Evolutionary conservation across 306 rosid genomes (phyloP).

Genomic region (Mimosa bimucronata): DNA sequence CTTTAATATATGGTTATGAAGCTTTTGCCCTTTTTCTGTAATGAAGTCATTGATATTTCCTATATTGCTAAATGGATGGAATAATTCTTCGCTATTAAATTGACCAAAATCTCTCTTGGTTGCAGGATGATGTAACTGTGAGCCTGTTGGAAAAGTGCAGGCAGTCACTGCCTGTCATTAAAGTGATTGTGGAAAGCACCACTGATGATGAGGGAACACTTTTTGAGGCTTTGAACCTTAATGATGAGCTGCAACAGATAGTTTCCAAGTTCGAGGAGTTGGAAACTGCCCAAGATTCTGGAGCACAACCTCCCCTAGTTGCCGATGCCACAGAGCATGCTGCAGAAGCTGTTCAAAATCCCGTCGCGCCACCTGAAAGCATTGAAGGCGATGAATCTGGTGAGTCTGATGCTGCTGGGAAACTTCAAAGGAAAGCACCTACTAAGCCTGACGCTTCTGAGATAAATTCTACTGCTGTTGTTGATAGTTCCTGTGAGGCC

Average conservation of each 20-base stretch:
- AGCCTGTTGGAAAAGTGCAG: conserved; percentile 78
- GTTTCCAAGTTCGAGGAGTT: conserved; percentile 66
- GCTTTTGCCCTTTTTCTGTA: neutral
- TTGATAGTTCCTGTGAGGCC: conserved; percentile 38
- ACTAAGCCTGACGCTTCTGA: conserved; percentile 32
- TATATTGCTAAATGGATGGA: conserved; percentile 2
- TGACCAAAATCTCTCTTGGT: conserved; percentile 31
- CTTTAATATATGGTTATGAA: neutral
- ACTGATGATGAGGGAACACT: conserved; percentile 72
- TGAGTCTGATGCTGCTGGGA: conserved; percentile 43
- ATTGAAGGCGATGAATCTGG: conserved; percentile 24
- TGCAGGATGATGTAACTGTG: conserved; percentile 74
- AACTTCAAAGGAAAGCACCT: conserved; percentile 36
- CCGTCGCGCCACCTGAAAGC: conserved; percentile 30
- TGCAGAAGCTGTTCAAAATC: conserved; percentile 44
- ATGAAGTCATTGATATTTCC: neutral
- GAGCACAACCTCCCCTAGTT: conserved; percentile 42
- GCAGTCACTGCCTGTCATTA: conserved; percentile 62
- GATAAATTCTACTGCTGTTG: conserved; percentile 41
- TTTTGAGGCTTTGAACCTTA: conserved; percentile 77
- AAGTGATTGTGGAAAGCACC: conserved; percentile 74
- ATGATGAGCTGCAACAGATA: conserved; percentile 77
- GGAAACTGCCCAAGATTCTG: conserved; percentile 56
- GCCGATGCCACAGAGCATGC: conserved; percentile 42
- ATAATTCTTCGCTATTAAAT: conserved; percentile 16